Evolutionary conservation across 2,329 filamentous ascomycete genomes (phyloP), one percentile per base, ranked within the genome.

Genomic region (Trichoderma breve): DNA sequence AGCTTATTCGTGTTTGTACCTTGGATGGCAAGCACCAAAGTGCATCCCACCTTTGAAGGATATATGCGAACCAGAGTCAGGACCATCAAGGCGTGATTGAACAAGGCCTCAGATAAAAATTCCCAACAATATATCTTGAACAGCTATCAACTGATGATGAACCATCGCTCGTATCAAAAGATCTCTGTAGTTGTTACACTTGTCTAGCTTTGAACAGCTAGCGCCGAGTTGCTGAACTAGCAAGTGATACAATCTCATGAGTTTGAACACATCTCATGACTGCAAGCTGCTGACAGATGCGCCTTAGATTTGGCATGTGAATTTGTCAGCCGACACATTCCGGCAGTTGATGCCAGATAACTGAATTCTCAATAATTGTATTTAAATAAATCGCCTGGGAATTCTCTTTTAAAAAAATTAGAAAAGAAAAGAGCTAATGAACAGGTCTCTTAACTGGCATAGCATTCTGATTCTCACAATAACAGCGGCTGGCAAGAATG

Each of bases 311-410:
- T 51, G 57, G 57, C 53, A 34, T 30, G 58, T 43, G 58, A 57
- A 71, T 71, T 71, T 71, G 68, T 71, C 58, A 71, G 68, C 68
- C 34, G 43, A 53, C 57, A 15, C 21, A 64, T 55, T 39, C 12
- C 30, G n/a, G 11, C 8, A 47, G 34, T 34, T 57, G 21, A 30
- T 53, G 67, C 57, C 28, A 70, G 47, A 24, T 51, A 15, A 12
- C n/a, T 53, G 47, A 21, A 24, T 53, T 53, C 15, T 15, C 14
- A 24, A 1, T 7, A 6, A 14, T 4, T 14, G 12, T 12, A 36
- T 30, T n/a, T 53, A 53, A 53, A 53, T 53, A 14, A 12, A 53
- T 53, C 21, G n/a, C 47, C 47, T 24, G 4, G 8, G n/a, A 51
- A 47, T 21, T n/a, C 18, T 47, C n/a, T 11, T 21, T 28, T 5